phyloP scores from a whole-genome alignment of 2,329 filamentous ascomycete species.

The Lasiodiplodia sp. region DNA sequence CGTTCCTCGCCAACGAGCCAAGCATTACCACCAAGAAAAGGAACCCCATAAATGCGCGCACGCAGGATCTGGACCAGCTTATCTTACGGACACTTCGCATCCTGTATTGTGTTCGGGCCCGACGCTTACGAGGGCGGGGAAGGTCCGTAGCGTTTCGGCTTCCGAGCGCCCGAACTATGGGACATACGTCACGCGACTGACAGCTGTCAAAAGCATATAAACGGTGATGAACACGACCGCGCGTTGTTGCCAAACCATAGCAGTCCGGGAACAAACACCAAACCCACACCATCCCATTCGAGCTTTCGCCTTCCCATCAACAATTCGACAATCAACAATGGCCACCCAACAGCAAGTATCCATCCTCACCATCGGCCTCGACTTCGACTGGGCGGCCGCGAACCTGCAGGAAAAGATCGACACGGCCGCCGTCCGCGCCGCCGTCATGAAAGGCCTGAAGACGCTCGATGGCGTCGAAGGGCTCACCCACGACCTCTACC shows the following conservation, averaged over 20 bases:
- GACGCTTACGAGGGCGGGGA: not conserved
- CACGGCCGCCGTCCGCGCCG: not conserved
- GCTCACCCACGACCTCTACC: not conserved
- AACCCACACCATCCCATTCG: not conserved
- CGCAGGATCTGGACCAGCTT: not conserved
- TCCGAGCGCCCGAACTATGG: not conserved
- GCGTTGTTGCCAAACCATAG: too few species aligned
- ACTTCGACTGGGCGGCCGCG: conserved; percentile 1
- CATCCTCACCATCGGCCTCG: conserved; percentile 15
- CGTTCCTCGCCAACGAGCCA: not conserved
- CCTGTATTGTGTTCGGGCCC: not conserved
- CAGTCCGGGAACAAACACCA: not conserved
- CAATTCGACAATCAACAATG: not conserved
- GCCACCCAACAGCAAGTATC: not conserved
- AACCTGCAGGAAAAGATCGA: not conserved
- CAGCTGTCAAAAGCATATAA: not conserved
- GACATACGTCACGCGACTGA: not conserved
- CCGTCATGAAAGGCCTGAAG: not conserved
- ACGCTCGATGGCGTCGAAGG: not conserved
- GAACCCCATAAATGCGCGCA: not conserved
- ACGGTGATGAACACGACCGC: not conserved
- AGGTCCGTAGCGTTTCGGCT: not conserved
- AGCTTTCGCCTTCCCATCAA: too few species aligned
- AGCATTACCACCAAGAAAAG: not conserved
- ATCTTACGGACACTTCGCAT: not conserved